Evolutionary conservation across 805 yeast species (phyloP).

Genomic region (Starmerella sirachaensis): DNA sequence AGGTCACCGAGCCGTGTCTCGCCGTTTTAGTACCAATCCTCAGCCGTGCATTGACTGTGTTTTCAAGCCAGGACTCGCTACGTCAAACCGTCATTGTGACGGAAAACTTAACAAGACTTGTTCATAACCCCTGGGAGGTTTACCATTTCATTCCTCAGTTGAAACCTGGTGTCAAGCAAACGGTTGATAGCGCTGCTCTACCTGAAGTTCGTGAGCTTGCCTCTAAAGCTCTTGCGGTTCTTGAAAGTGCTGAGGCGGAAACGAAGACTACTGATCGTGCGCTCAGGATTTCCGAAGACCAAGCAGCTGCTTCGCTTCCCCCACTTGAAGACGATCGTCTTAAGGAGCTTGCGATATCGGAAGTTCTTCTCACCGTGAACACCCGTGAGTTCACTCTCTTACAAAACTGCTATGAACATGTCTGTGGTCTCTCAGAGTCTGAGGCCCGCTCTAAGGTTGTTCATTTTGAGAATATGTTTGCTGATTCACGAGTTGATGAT

Average conservation of each 20-base stretch:
- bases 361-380: conserved; percentile 28
- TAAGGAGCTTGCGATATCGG: conserved; percentile 30
- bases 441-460: conserved; percentile 26
- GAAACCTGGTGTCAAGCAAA: conserved; percentile 84
- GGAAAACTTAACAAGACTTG: conserved; percentile 89
- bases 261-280: conserved; percentile 65
- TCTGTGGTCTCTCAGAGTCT: conserved; percentile 34
- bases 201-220: conserved; percentile 96
- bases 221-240: conserved; percentile 66
- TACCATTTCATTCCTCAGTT: conserved; percentile 75
- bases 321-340: conserved; percentile 29
- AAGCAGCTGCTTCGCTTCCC: conserved; percentile 35
- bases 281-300: conserved; percentile 36
- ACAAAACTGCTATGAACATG: conserved; percentile 33
- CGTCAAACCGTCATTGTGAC: conserved; percentile 94
- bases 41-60: conserved; percentile 73
- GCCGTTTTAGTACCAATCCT: conserved; percentile 84
- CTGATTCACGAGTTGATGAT: conserved; percentile 38
- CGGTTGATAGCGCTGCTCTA: conserved; percentile 76
- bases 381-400: conserved; percentile 30
- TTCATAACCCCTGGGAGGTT: conserved; percentile 85
- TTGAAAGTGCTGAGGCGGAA: conserved; percentile 69
- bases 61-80: conserved; percentile 88
- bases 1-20: conserved; percentile 92
- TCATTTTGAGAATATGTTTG: conserved; percentile 30